These are phyloP conservation scores for Umbilicaria muhlenbergii DNA, from an alignment of 495 filamentous ascomycete genomes.

Conservation along the genomic window DNA sequence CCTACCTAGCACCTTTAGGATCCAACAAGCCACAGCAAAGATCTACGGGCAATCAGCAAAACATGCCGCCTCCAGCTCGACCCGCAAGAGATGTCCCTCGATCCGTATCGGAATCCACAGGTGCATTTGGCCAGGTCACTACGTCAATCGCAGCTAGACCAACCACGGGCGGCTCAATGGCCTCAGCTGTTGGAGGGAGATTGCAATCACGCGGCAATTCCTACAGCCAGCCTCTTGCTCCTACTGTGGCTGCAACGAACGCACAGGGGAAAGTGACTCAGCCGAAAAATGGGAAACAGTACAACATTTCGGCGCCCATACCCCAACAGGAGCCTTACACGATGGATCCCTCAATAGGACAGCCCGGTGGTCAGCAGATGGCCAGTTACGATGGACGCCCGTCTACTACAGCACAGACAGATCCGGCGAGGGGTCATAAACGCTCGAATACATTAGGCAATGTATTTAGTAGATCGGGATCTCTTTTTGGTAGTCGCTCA, in stretches of 20 bases:
- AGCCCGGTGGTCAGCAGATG: constrained; percentile 41
- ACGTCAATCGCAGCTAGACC: constrained; percentile 43
- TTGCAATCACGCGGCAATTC: constrained; percentile 65
- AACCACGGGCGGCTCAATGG: constrained; percentile 68
- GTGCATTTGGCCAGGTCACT: constrained; percentile 26
- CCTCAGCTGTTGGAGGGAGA: constrained; percentile 44
- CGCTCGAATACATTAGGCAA: constrained; percentile 80
- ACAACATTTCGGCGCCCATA: constrained; percentile 60
- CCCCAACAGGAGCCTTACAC: constrained; percentile 31
- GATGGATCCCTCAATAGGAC: constrained; percentile 30
- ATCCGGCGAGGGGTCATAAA: constrained; percentile 59
- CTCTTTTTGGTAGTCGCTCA: constrained; percentile 50
- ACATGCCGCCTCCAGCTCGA: constrained; percentile 30
- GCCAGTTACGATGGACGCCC: constrained; percentile 20
- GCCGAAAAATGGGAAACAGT: constrained; percentile 56
- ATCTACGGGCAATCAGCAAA: constrained; percentile 31
- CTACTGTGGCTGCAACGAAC: constrained; percentile 78
- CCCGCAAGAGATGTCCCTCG: constrained; percentile 33
- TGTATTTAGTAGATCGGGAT: constrained; percentile 64
- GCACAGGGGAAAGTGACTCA: constrained; percentile 82
- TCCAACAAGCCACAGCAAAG: constrained; percentile 25
- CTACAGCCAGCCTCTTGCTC: constrained; percentile 78
- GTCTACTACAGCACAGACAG: constrained; percentile 29
- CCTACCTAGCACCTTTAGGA: constrained; percentile 6
- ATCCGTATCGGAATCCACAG: constrained; percentile 39